phyloP scores from a whole-genome alignment of 176 grass and related monocot species.

The Oropetium thomaeum region DNA sequence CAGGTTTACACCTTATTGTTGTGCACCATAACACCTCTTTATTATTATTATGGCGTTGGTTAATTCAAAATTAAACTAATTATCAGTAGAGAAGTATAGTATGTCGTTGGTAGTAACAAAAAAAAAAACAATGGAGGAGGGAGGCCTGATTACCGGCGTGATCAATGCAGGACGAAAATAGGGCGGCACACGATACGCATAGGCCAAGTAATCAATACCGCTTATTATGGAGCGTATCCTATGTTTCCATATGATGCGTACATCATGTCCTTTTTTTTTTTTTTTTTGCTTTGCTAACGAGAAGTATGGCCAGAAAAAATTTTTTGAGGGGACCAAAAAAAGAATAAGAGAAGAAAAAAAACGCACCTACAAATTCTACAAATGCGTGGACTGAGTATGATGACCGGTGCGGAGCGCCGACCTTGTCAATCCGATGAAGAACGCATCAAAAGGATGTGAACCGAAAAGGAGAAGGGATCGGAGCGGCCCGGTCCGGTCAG shows the following conservation, averaged over 20 bases:
- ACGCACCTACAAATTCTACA: too few species aligned
- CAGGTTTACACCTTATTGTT: not conserved
- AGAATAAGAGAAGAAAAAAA: too few species aligned
- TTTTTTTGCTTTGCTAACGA: not conserved
- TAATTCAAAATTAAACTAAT: too few species aligned
- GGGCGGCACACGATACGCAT: too few species aligned
- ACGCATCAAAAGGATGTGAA: not conserved
- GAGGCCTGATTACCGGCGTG: too few species aligned
- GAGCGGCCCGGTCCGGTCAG: not conserved
- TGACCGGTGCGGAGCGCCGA: not conserved
- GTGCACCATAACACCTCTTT: too few species aligned
- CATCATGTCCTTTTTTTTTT: too few species aligned
- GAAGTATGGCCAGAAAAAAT: not conserved
- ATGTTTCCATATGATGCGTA: not conserved
- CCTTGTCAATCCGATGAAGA: not conserved
- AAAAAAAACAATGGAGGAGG: too few species aligned
- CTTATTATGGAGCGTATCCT: not conserved
- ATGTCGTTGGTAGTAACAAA: too few species aligned
- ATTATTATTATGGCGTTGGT: too few species aligned
- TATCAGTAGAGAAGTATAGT: too few species aligned
- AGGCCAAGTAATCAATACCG: not conserved
- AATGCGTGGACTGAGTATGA: too few species aligned
- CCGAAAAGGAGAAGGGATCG: not conserved
- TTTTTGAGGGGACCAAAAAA: not conserved
- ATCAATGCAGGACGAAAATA: not conserved